Conservation (phyloP, 2,329 filamentous ascomycete species). For the Hymenoscyphus occultus region DNA sequence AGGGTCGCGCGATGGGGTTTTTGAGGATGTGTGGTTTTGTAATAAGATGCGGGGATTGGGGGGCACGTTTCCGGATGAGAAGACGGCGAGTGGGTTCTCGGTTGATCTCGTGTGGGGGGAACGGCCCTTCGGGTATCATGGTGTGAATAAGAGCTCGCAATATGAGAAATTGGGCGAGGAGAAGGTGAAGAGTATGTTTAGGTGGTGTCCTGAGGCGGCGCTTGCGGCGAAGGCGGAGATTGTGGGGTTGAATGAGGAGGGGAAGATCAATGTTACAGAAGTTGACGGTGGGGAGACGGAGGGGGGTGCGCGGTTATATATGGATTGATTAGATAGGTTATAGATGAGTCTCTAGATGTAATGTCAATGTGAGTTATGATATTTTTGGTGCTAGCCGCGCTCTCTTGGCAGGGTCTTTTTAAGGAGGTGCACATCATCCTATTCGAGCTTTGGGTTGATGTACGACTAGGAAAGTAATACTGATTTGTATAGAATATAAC, state of each 20-base stretch:
- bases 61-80: slow-evolving; percentile 24
- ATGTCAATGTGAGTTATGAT: too few relatives aligned
- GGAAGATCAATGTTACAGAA: background rate
- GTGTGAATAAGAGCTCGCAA: slow-evolving; percentile 10
- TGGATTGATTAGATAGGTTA: background rate
- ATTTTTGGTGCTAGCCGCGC: too few relatives aligned
- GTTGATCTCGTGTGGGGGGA: slow-evolving; percentile 24
- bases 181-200: slow-evolving; percentile 29
- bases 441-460: too few relatives aligned
- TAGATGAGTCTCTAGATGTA: too few relatives aligned
- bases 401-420: too few relatives aligned
- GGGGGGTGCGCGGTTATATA: background rate
- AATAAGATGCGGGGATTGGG: slow-evolving; percentile 28
- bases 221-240: slow-evolving; percentile 12
- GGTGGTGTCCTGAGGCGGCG: slow-evolving; percentile 36
- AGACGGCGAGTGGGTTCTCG: slow-evolving; percentile 24
- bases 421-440: too few relatives aligned
- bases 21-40: slow-evolving; percentile 29
- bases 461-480: too few relatives aligned
- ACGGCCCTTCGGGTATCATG: slow-evolving; percentile 24
- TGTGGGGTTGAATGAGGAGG: slow-evolving; percentile 7
- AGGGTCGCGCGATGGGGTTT: slow-evolving; percentile 13
- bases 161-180: slow-evolving; percentile 23
- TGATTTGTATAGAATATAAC: too few relatives aligned
- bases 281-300: background rate